A percentile compares a stretch with the other conserved stretches of the same genome.
phyloP scores from a whole-genome alignment of 106 monocot species.

The Platanthera guangdongensis region DNA sequence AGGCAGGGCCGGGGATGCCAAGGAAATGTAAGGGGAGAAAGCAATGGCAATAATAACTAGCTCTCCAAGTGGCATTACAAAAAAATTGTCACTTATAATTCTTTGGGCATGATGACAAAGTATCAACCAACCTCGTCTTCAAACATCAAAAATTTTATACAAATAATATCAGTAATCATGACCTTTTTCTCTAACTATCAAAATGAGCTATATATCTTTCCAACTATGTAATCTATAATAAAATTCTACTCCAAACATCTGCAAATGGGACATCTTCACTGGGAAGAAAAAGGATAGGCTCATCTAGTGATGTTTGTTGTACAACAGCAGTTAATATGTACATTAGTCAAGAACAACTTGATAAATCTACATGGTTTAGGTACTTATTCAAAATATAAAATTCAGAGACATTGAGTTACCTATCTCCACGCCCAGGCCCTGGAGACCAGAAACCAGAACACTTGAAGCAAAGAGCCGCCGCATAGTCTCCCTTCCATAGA shows the following conservation, averaged over 20 bases:
- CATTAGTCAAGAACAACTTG: not conserved
- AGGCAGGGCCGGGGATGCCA: not conserved
- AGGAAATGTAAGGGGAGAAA: not conserved
- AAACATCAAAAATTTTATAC: not conserved
- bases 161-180: not conserved
- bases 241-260: not conserved
- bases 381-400: not conserved
- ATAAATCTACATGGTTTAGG: not conserved
- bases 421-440: conserved; percentile 86
- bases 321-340: not conserved
- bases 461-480: conserved; percentile 65
- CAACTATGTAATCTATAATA: not conserved
- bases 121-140: not conserved
- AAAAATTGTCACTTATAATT: not conserved
- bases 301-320: not conserved
- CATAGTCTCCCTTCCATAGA: conserved; percentile 96
- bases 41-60: not conserved
- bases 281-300: not conserved
- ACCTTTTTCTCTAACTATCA: not conserved
- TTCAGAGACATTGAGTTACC: conserved; percentile 22
- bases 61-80: not conserved
- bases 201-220: not conserved
- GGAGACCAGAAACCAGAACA: conserved; percentile 76
- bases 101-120: not conserved
- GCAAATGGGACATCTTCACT: not conserved